Conservation (phyloP, 768 basidiomycete genomes). For the Boletus patriciae region DNA sequence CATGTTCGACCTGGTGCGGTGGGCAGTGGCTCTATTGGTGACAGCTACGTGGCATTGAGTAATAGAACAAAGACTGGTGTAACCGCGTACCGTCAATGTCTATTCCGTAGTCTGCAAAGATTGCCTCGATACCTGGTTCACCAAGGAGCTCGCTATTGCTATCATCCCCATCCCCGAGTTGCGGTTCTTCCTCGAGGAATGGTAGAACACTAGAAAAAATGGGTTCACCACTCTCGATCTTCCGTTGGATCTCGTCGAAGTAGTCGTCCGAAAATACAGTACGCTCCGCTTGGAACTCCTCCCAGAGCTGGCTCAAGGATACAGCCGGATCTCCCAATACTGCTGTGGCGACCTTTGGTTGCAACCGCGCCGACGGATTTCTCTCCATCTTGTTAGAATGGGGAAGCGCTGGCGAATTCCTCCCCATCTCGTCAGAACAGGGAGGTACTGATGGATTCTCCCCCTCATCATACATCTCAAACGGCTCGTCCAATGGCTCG, state of each 20-base stretch:
- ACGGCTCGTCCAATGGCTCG: not conserved
- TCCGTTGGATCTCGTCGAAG: slow-evolving; percentile 7
- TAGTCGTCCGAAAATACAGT: not conserved
- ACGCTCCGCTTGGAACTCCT: slow-evolving; percentile 6
- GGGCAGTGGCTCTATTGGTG: not conserved
- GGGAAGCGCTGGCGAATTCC: not conserved
- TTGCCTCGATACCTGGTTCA: not conserved
- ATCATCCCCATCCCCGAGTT: slow-evolving; percentile 2
- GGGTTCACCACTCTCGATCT: not conserved
- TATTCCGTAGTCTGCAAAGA: not conserved
- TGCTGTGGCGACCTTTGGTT: not conserved
- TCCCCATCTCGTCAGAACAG: too few relatives aligned
- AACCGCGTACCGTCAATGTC: not conserved
- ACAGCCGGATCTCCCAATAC: not conserved
- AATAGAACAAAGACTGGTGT: not conserved
- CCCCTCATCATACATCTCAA: not conserved
- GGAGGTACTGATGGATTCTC: not conserved
- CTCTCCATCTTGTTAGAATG: not conserved
- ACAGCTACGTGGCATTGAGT: not conserved
- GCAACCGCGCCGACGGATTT: not conserved
- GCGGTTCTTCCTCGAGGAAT: slow-evolving; percentile 9
- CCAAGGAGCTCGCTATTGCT: not conserved
- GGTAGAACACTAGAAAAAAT: slow-evolving; percentile 1
- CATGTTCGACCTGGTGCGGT: not conserved
- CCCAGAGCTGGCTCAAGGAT: slow-evolving; percentile 6